phyloP scores from a whole-genome alignment of 352 stramenopile species.

The Phytophthora gonapodyides region DNA sequence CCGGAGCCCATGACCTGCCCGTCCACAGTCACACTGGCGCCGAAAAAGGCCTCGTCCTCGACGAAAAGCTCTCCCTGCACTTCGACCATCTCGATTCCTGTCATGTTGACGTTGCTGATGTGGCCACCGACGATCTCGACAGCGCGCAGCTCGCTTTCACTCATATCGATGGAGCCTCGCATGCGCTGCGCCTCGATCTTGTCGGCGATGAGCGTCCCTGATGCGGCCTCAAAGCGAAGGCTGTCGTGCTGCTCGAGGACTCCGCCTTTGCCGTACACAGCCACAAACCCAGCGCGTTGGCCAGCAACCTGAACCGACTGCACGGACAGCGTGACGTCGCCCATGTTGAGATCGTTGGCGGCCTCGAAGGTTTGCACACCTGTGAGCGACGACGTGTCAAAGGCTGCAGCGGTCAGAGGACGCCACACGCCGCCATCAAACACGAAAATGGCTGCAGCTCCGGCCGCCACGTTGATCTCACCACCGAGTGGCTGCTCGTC shows the following conservation, averaged over 20 bases:
- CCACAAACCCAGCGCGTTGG: conserved; percentile 58
- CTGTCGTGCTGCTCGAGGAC: conserved; percentile 60
- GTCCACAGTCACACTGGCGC: conserved; percentile 82
- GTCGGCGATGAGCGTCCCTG: conserved; percentile 43
- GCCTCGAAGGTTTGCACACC: conserved; percentile 64
- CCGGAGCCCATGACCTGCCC: conserved; percentile 91
- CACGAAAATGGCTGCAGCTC: conserved; percentile 62
- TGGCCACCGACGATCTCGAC: conserved; percentile 79
- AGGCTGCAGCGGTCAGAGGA: conserved; percentile 66
- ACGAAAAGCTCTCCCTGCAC: conserved; percentile 86
- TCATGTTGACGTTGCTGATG: conserved; percentile 83
- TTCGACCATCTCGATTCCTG: conserved; percentile 65
- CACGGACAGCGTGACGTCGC: conserved; percentile 69
- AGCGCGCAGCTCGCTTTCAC: conserved; percentile 61
- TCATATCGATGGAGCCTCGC: conserved; percentile 80
- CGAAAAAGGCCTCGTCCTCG: conserved; percentile 82
- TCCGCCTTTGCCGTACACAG: conserved; percentile 73
- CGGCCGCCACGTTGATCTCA: conserved; percentile 55
- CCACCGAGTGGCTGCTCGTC: conserved; percentile 58
- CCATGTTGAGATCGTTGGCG: conserved; percentile 77
- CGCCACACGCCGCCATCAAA: conserved; percentile 71
- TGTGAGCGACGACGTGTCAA: conserved; percentile 62
- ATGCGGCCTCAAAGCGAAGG: conserved; percentile 64
- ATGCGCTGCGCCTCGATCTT: conserved; percentile 56
- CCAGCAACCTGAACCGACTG: conserved; percentile 65